Conservation (phyloP, 108 stramenopile genomes). For the Skeletonema tropicum region DNA sequence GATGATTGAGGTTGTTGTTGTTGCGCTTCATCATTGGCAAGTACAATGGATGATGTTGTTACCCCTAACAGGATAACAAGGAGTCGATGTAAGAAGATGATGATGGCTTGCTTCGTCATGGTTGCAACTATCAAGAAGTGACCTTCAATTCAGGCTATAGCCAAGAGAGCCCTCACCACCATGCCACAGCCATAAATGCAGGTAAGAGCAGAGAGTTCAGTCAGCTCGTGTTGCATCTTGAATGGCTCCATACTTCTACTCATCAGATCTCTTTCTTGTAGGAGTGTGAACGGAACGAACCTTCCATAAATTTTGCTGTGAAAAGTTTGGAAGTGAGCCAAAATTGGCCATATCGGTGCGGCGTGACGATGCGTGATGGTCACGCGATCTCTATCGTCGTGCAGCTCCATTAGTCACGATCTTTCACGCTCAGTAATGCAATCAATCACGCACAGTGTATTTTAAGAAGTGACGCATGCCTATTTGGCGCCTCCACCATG, state of each 20-base stretch:
- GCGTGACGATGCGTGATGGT: too few species aligned
- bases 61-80: background rate
- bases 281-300: too few species aligned
- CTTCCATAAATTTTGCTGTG: background rate
- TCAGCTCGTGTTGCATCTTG: background rate
- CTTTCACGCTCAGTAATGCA: too few species aligned
- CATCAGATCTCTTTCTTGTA: too few species aligned
- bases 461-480: too few species aligned
- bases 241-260: background rate
- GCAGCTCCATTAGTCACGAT: too few species aligned
- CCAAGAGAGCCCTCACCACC: background rate
- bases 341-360: too few species aligned
- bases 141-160: background rate
- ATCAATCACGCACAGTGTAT: too few species aligned
- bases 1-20: too few species aligned
- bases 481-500: too few species aligned
- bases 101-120: background rate
- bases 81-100: background rate
- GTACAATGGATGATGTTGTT: background rate
- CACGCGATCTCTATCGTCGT: too few species aligned
- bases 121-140: background rate
- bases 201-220: background rate
- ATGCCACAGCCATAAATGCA: background rate
- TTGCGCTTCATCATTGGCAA: background rate
- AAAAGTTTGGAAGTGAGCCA: background rate